These are phyloP conservation scores for Nannizziopsis barbatae DNA, from an alignment of 2,329 filamentous ascomycete species.

Conservation along the genomic window DNA sequence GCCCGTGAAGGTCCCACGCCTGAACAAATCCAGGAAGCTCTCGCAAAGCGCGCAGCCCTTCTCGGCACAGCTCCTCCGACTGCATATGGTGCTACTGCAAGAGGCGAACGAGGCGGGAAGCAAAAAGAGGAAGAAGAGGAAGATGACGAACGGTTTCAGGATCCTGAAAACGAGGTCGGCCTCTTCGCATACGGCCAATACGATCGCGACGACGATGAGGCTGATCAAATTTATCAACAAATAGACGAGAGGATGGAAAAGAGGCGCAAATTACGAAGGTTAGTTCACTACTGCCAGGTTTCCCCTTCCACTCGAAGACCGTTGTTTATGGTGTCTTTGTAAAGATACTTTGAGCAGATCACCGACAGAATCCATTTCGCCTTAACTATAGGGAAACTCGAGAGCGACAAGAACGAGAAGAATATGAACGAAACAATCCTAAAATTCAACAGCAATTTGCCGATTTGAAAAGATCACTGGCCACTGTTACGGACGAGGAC, in stretches of 20 bases:
- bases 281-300: constrained; percentile 39
- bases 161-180: constrained; percentile 93
- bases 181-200: constrained; percentile 92
- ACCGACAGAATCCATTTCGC: constrained; percentile 56
- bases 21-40: constrained; percentile 95
- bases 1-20: constrained; percentile 91
- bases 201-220: constrained; percentile 95
- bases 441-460: constrained; percentile 98
- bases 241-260: constrained; percentile 97
- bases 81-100: constrained; percentile 54
- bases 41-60: constrained; percentile 82
- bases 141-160: constrained; percentile 74
- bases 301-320: constrained; percentile 28
- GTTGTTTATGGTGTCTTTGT: constrained; percentile 55
- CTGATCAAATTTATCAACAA: constrained; percentile 87
- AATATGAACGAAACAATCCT: constrained; percentile 93
- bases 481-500: constrained; percentile 83
- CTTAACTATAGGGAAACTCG: constrained; percentile 72
- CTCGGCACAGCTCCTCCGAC: constrained; percentile 61
- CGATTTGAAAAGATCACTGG: constrained; percentile 82
- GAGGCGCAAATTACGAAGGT: constrained; percentile 76
- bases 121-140: constrained; percentile 61
- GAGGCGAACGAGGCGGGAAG: constrained; percentile 52
- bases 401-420: constrained; percentile 79
- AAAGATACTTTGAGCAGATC: constrained; percentile 59